Percentiles rank a stretch among this genome's conserved stretches.
These are phyloP conservation scores for Musa schizocarpa DNA, from an alignment of 176 grass and related monocot species.

Conservation along the genomic window DNA sequence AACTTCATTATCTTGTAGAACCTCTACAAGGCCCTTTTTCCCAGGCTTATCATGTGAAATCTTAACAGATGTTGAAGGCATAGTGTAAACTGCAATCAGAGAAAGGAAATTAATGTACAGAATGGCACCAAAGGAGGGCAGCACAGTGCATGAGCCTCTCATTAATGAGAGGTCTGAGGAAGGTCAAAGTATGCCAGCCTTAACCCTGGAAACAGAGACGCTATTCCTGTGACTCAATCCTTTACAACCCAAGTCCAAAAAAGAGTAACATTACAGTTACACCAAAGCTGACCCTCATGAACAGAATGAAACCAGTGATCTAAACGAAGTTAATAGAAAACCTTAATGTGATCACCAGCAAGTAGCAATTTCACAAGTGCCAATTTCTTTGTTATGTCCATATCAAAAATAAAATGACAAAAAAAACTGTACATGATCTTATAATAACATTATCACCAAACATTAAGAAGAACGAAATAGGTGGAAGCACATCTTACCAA, in stretches of 20 bases:
- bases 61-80: slow-evolving; percentile 14
- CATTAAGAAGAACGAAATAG: neutral
- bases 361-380: neutral
- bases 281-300: neutral
- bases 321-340: neutral
- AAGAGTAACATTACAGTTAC: too few species aligned
- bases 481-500: neutral
- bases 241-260: too few species aligned
- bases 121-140: neutral
- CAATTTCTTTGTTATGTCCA: too few species aligned
- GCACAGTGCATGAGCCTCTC: too few species aligned
- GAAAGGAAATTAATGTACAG: neutral
- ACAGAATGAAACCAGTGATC: neutral
- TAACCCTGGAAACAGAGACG: too few species aligned
- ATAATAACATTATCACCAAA: neutral
- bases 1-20: slow-evolving; percentile 21
- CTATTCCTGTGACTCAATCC: too few species aligned
- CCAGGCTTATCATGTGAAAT: slow-evolving; percentile 13
- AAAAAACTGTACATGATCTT: too few species aligned
- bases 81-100: slow-evolving; percentile 32
- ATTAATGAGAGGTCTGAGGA: neutral
- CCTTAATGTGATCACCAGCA: neutral
- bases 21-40: slow-evolving; percentile 26
- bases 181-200: neutral
- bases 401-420: too few species aligned